Conservation (phyloP, 2,329 filamentous ascomycete species). For the Aspergillus quadrilineatus region DNA sequence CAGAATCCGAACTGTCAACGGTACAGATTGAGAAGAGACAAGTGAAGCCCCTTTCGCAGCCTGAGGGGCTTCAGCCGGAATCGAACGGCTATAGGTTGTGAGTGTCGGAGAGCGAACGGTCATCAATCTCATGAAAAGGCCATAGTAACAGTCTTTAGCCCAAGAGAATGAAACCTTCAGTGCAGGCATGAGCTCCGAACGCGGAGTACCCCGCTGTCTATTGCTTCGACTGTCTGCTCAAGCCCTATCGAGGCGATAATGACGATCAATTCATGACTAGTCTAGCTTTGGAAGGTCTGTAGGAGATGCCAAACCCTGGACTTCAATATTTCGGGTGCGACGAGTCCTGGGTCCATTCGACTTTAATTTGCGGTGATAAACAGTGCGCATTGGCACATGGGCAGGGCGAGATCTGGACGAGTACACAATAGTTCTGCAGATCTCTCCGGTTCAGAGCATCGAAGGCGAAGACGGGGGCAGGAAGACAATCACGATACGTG, state of each 20-base stretch:
- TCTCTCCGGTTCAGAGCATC: slow-evolving; percentile 13
- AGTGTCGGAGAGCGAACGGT: no score
- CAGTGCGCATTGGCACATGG: not conserved
- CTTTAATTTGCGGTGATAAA: not conserved
- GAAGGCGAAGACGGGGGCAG: not conserved
- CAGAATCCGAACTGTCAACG: no score
- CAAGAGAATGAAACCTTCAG: no score
- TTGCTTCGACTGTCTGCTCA: not conserved
- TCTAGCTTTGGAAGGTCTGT: not conserved
- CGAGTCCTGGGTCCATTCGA: not conserved
- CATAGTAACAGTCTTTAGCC: no score
- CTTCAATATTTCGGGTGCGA: not conserved
- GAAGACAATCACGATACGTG: not conserved
- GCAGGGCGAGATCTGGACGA: slow-evolving; percentile 1
- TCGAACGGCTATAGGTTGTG: no score
- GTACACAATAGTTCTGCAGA: slow-evolving; percentile 18
- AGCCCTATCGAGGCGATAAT: not conserved
- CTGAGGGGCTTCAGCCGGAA: no score
- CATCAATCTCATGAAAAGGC: no score
- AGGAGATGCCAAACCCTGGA: not conserved
- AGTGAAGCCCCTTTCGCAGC: no score
- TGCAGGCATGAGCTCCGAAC: no score
- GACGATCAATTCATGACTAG: not conserved
- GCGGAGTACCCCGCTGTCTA: not conserved
- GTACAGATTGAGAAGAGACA: no score